These are phyloP conservation scores for Arbutus unedo DNA, from an alignment of 148 eudicot species.

Conservation along the genomic window DNA sequence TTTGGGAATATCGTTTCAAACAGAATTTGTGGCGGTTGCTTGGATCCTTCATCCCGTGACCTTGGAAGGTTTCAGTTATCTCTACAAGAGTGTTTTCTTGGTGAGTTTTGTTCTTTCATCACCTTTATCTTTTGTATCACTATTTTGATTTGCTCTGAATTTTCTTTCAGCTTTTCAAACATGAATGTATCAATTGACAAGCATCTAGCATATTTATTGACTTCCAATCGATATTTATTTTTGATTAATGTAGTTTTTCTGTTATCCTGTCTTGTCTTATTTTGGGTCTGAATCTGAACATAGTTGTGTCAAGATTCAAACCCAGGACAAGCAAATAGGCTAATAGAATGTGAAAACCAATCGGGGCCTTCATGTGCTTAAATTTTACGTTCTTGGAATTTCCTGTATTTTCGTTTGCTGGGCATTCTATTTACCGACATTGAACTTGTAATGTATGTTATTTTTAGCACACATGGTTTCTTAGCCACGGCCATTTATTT, in stretches of 20 bases:
- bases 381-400: not conserved
- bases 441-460: not conserved
- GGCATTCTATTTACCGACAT: not conserved
- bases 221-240: not conserved
- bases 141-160: not conserved
- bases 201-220: not conserved
- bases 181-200: not conserved
- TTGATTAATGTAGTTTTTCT: not conserved
- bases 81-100: slow-evolving; percentile 2
- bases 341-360: no score
- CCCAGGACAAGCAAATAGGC: no score
- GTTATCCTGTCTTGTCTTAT: not conserved
- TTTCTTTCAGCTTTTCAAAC: not conserved
- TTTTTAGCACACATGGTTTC: not conserved
- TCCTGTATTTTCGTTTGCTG: not conserved
- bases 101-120: not conserved
- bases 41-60: not conserved
- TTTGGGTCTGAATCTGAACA: no score
- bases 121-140: not conserved
- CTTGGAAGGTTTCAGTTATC: not conserved
- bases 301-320: no score
- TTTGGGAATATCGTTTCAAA: not conserved
- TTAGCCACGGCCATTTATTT: not conserved
- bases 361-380: no score
- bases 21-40: slow-evolving; percentile 1